A percentile compares a stretch with the other conserved stretches of the same genome.
Conservation (phyloP, 257 asterid species). For the Gentiana straminea region DNA sequence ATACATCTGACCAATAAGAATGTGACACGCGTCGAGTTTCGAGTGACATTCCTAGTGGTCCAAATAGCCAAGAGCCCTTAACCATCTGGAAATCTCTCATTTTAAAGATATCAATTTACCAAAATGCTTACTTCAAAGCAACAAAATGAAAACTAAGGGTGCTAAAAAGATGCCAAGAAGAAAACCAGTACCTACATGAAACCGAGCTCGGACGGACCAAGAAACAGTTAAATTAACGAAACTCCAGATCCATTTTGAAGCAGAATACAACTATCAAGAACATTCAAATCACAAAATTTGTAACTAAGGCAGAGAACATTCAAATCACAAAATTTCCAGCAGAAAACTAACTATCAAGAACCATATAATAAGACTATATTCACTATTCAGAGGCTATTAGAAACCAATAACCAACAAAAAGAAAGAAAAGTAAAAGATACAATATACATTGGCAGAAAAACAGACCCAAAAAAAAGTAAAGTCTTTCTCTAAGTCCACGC, state of each 20-base stretch:
- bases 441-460: not conserved
- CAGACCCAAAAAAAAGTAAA: constrained; percentile 13
- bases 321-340: constrained; percentile 10
- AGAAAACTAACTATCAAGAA: constrained; percentile 6
- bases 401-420: constrained; percentile 9
- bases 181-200: constrained; percentile 7
- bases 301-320: constrained; percentile 9
- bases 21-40: no score
- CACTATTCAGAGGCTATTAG: constrained; percentile 13
- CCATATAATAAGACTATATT: constrained; percentile 14
- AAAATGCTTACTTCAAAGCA: not conserved
- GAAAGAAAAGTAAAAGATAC: not conserved
- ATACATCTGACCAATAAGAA: not conserved
- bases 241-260: constrained; percentile 23
- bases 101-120: not conserved
- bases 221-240: constrained; percentile 12
- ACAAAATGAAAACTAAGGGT: not conserved
- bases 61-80: no score
- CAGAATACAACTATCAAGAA: constrained; percentile 5
- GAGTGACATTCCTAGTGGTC: no score
- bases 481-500: constrained; percentile 10
- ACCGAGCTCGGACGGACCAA: constrained; percentile 5
- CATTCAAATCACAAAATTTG: not conserved
- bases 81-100: not conserved
- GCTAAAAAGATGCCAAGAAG: constrained; percentile 2